Percentiles rank a stretch among this genome's conserved stretches.
These are phyloP conservation scores for Pichia manshurica DNA, from an alignment of 805 yeast species.

Conservation along the genomic window DNA sequence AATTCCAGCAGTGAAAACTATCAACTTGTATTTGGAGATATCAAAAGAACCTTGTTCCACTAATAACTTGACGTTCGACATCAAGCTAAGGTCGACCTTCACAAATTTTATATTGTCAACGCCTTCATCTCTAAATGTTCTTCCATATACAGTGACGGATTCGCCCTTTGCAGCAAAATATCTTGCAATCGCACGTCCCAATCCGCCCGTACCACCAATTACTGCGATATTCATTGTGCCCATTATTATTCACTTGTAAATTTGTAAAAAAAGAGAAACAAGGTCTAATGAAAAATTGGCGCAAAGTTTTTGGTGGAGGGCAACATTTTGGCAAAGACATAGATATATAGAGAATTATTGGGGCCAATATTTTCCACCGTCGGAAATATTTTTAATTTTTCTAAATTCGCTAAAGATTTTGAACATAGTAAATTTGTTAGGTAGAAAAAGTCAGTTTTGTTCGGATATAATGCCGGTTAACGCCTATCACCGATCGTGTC, in stretches of 20 bases:
- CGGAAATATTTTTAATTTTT: no score
- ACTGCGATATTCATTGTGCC: constrained; percentile 20
- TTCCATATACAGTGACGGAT: constrained; percentile 33
- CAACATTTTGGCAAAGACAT: no score
- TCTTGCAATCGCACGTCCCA: constrained; percentile 32
- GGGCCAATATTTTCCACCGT: no score
- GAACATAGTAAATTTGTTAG: no score
- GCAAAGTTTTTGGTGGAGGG: no score
- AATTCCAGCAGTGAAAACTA: constrained; percentile 38
- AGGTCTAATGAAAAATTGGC: no score
- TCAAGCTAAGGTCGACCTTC: constrained; percentile 32
- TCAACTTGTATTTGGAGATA: constrained; percentile 26
- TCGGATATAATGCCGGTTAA: no score
- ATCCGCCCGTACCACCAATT: constrained; percentile 39
- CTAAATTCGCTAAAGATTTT: no score
- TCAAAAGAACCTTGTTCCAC: constrained; percentile 1
- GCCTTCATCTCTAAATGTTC: constrained; percentile 29
- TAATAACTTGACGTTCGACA: constrained; percentile 19
- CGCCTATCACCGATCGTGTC: no score
- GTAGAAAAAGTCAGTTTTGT: no score
- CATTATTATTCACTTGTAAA: background rate
- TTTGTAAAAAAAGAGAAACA: no score
- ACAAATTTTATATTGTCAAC: constrained; percentile 26
- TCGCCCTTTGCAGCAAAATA: constrained; percentile 27
- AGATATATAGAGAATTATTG: no score